These are phyloP conservation scores for Podosphaera leucotricha DNA, from an alignment of 2,329 filamentous ascomycete species.

Conservation along the genomic window DNA sequence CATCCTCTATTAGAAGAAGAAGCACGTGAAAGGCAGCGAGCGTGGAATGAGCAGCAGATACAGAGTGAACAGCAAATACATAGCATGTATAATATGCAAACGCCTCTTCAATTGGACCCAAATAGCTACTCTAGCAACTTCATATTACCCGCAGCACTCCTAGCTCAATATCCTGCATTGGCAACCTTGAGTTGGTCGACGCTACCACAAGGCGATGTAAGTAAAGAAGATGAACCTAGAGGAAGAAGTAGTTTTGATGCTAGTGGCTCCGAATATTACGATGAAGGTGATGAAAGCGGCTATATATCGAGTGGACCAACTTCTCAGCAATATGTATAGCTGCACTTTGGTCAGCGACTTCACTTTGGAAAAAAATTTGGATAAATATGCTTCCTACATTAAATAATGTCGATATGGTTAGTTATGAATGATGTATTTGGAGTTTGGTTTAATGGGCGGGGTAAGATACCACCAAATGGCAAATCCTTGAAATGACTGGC, in stretches of 20 bases:
- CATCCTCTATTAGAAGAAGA: slow-evolving; percentile 95
- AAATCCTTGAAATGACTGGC: neutral
- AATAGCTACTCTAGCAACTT: slow-evolving; percentile 35
- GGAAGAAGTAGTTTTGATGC: slow-evolving; percentile 64
- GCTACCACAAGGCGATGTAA: slow-evolving; percentile 36
- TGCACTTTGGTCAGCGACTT: slow-evolving; percentile 12
- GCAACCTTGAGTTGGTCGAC: slow-evolving; percentile 71
- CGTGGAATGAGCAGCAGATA: slow-evolving; percentile 50
- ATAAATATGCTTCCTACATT: neutral
- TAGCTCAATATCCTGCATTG: slow-evolving; percentile 85
- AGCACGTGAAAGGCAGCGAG: slow-evolving; percentile 54
- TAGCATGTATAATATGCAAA: slow-evolving; percentile 32
- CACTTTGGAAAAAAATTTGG: neutral
- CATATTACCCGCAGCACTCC: slow-evolving; percentile 59
- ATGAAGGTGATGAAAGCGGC: slow-evolving; percentile 47
- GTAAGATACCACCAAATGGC: neutral
- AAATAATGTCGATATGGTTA: neutral
- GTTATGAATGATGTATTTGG: neutral
- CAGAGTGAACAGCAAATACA: slow-evolving; percentile 45
- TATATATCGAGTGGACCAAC: slow-evolving; percentile 27
- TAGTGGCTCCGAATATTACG: slow-evolving; percentile 44
- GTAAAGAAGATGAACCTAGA: slow-evolving; percentile 52
- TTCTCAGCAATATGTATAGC: slow-evolving; percentile 12
- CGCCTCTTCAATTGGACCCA: slow-evolving; percentile 35
- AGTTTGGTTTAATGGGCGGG: neutral